Percentiles rank a stretch among this genome's conserved stretches.
Conservation (phyloP, 108 stramenopile species). For the Pseudonitzschia multiseries region DNA sequence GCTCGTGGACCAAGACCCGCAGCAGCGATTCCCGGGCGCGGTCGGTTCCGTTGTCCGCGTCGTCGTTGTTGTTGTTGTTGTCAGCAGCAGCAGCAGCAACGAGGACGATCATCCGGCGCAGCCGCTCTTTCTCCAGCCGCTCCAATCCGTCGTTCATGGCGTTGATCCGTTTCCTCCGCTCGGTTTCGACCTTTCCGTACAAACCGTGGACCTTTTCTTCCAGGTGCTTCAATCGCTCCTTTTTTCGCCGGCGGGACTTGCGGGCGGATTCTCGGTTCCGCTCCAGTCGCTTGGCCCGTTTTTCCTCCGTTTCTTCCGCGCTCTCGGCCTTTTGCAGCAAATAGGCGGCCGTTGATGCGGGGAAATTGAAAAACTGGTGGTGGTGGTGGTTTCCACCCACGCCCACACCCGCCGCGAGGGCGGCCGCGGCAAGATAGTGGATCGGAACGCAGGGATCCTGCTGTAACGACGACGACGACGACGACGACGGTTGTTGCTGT, state of each 20-base stretch:
- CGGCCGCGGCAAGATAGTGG: background rate
- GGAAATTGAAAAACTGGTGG: slow-evolving; percentile 20
- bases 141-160: slow-evolving; percentile 46
- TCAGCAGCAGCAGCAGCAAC: slow-evolving; percentile 17
- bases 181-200: slow-evolving; percentile 65
- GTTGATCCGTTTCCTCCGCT: slow-evolving; percentile 53
- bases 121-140: slow-evolving; percentile 17
- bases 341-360: slow-evolving; percentile 15
- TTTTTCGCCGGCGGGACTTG: slow-evolving; percentile 75
- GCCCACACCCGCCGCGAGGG: background rate
- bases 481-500: background rate
- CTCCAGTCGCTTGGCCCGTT: slow-evolving; percentile 76
- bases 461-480: background rate
- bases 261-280: slow-evolving; percentile 87
- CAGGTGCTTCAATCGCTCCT: slow-evolving; percentile 64
- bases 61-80: background rate
- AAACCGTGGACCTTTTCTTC: slow-evolving; percentile 62
- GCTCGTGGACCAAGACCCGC: slow-evolving; percentile 6
- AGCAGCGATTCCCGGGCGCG: slow-evolving; percentile 1
- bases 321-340: slow-evolving; percentile 37
- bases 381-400: too few relatives aligned
- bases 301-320: slow-evolving; percentile 66
- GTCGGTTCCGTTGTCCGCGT: background rate
- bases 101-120: slow-evolving; percentile 30
- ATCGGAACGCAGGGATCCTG: too few relatives aligned